Evolutionary conservation across 176 grass and related monocot species (phyloP).

Genomic region (Otatea glauca): DNA sequence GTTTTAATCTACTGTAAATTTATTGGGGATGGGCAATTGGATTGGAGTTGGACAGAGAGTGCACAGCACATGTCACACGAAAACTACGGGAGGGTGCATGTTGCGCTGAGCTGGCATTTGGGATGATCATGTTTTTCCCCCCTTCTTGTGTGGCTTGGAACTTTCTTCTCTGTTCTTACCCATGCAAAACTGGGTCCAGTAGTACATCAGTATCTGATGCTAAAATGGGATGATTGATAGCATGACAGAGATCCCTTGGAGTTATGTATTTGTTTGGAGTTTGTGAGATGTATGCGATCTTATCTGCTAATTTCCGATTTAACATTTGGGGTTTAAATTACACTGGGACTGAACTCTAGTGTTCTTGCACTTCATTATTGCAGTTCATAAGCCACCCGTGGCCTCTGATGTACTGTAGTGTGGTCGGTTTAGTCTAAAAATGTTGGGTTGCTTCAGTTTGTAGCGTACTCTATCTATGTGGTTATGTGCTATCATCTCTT

Average conservation of each 20-base stretch:
- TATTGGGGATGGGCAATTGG: neutral
- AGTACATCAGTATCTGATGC: neutral
- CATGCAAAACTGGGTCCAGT: neutral
- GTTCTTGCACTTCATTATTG: neutral
- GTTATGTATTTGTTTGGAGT: neutral
- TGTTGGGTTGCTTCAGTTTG: slow-evolving; percentile 33
- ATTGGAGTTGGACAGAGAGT: neutral
- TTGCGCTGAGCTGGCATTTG: slow-evolving; percentile 6
- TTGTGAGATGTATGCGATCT: neutral
- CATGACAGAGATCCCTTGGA: neutral
- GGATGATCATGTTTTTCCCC: neutral
- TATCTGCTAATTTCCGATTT: neutral
- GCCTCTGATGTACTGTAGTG: neutral
- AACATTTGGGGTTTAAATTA: neutral
- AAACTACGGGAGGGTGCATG: neutral
- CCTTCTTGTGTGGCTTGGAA: slow-evolving; percentile 21
- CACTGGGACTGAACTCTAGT: neutral
- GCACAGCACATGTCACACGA: neutral
- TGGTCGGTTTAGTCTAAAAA: neutral
- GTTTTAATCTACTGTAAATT: neutral
- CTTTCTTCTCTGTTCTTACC: neutral
- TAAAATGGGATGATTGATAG: neutral
- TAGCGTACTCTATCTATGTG: neutral
- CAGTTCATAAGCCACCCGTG: neutral
- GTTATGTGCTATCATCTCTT: neutral